phyloP scores from a whole-genome alignment of 257 asterid genomes.

The Solanum medicagineum region DNA sequence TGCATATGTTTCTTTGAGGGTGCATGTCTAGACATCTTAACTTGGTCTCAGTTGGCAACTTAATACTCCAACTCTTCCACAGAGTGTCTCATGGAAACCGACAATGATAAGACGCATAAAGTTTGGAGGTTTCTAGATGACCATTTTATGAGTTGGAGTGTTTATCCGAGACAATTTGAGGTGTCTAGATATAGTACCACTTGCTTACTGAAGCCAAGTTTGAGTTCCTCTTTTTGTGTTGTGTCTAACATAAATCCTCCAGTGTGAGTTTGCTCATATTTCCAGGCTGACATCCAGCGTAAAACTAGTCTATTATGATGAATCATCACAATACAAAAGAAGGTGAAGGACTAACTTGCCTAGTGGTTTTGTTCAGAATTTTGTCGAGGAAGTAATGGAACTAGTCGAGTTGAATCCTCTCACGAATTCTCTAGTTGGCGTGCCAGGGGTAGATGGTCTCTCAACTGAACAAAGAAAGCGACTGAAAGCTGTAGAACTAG shows the following conservation, averaged over 20 bases:
- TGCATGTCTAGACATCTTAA: too few relatives aligned
- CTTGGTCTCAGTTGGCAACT: too few relatives aligned
- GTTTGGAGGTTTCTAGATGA: too few relatives aligned
- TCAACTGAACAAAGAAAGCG: conserved; percentile 89
- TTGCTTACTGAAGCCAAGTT: too few relatives aligned
- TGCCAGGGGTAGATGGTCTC: conserved; percentile 77
- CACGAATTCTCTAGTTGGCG: conserved; percentile 55
- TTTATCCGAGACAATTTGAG: too few relatives aligned
- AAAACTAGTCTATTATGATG: not conserved
- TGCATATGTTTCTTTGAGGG: not conserved
- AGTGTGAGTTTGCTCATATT: not conserved
- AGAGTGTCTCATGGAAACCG: too few relatives aligned
- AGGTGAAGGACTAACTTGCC: not conserved
- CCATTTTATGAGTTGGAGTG: too few relatives aligned
- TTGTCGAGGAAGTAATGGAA: conserved; percentile 82
- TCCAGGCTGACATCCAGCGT: not conserved
- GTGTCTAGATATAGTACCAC: too few relatives aligned
- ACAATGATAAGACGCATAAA: too few relatives aligned
- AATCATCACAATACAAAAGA: not conserved
- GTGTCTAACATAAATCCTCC: not conserved
- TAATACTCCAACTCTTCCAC: too few relatives aligned
- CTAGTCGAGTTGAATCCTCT: conserved; percentile 67
- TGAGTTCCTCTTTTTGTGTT: too few relatives aligned
- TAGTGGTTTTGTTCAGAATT: conserved; percentile 30
- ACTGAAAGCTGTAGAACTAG: conserved; percentile 78